Evolutionary conservation across 2,329 filamentous ascomycete genomes (phyloP), one percentile per base, ranked within the genome.

Genomic region (Colletotrichum eleusines): DNA sequence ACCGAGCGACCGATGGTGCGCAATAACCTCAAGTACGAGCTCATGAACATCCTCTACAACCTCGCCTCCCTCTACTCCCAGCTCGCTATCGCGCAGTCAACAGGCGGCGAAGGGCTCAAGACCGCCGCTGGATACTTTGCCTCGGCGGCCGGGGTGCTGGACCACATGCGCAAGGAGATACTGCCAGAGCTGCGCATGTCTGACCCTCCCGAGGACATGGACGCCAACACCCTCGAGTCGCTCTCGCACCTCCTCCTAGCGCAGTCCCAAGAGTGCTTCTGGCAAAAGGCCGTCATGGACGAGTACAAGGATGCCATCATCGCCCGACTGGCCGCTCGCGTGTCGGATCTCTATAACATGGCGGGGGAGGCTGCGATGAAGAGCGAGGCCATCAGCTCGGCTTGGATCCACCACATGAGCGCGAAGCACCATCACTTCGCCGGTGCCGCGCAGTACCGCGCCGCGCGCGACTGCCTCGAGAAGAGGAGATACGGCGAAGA

Each of bases 371-470:
- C 91, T 73, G 95, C 94, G 12, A 90, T 97, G 78, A 94, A 94
- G 80, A 97, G 94, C 73, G 91, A 97, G 76, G 91, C 93, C 20
- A 91, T 98, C 74, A 96, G 93, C 78, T 95, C 92, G 66, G 93
- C 96, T 73, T 98, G 95, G 96, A 98, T 99, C 75, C 95, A 98
- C 80, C 95, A 98, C 79, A 95, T 97, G 88, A 95, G 93, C 33
- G 96, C 95, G 7, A 99, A 98, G 80, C 95, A 98, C 77, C 93
- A 98, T 78, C 96, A 98, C 80, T 98, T 99, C 81, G 95, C 95
- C 1, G 95, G 94, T 0, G 96, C 96, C 0, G 96, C 96, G 0
- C 96, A 99, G 78, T 98, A 95, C 76, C 87, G 96, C 18, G 94
- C 95, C 33, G 94, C 96, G 0, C 91, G 94, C 73, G 95, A 98